phyloP scores from a whole-genome alignment of 495 filamentous ascomycete genomes.

The Poronia punctata region DNA sequence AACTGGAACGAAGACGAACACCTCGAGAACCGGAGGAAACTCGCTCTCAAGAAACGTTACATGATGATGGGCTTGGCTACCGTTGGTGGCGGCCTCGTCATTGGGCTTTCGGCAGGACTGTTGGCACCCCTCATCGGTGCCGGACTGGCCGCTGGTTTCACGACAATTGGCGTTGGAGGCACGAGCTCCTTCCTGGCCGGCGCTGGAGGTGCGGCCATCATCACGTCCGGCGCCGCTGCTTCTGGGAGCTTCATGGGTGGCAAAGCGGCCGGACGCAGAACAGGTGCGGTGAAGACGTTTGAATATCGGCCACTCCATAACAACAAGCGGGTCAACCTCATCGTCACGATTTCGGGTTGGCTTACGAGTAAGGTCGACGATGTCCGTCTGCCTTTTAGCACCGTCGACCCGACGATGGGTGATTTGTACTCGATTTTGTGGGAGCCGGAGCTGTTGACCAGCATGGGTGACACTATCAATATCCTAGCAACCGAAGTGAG shows the following conservation, averaged over 20 bases:
- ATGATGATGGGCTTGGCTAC: conserved; percentile 97
- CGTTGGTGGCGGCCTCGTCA: conserved; percentile 90
- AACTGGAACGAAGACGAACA: conserved; percentile 97
- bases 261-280: conserved; percentile 76
- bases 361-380: conserved; percentile 98
- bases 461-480: conserved; percentile 97
- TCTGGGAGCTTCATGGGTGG: conserved; percentile 81
- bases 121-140: conserved; percentile 92
- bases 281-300: conserved; percentile 87
- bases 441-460: conserved; percentile 97
- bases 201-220: conserved; percentile 84
- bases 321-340: conserved; percentile 93
- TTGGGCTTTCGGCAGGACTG: conserved; percentile 87
- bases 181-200: conserved; percentile 87
- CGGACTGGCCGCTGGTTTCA: conserved; percentile 89
- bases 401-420: conserved; percentile 94
- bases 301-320: conserved; percentile 96
- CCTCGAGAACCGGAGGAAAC: conserved; percentile 79
- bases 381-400: conserved; percentile 89
- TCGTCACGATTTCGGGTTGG: conserved; percentile 94
- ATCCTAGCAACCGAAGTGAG: conserved; percentile 94
- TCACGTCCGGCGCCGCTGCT: conserved; percentile 82
- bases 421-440: conserved; percentile 96
- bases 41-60: conserved; percentile 70
- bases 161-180: conserved; percentile 86